Evolutionary conservation across 2,329 filamentous ascomycete species (phyloP).

Genomic region (Aspergillus thermomutatus): DNA sequence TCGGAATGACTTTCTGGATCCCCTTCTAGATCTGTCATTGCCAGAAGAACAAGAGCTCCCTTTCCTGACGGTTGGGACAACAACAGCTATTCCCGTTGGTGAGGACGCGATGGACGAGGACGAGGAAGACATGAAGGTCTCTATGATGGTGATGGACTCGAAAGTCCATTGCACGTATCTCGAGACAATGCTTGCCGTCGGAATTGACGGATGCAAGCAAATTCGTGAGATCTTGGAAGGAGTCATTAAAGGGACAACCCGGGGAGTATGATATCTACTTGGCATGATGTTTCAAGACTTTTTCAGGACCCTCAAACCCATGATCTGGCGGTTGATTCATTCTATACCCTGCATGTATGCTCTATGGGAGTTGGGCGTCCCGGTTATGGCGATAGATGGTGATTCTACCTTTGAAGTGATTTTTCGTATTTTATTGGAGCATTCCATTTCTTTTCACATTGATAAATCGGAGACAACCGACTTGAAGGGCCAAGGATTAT

Average conservation of each 20-base stretch:
- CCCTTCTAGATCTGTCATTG: constrained; percentile 42
- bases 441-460: neutral
- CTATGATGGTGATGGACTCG: constrained; percentile 80
- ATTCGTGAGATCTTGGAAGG: constrained; percentile 76
- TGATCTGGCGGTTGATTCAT: neutral
- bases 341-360: constrained; percentile 3
- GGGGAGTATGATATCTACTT: constrained; percentile 10
- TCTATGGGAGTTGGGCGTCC: constrained; percentile 8
- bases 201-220: constrained; percentile 85
- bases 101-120: constrained; percentile 57
- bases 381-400: neutral
- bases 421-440: neutral
- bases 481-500: too few relatives aligned
- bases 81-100: constrained; percentile 34
- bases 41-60: constrained; percentile 70
- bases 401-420: neutral
- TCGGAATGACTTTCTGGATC: constrained; percentile 42
- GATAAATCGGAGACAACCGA: too few relatives aligned
- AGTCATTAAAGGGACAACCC: constrained; percentile 61
- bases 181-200: constrained; percentile 90
- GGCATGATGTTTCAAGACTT: constrained; percentile 7
- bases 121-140: constrained; percentile 56
- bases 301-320: constrained; percentile 2
- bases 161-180: constrained; percentile 74
- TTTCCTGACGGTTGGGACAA: constrained; percentile 78